Evolutionary conservation across 768 basidiomycete genomes (phyloP).

Genomic region (Boletus eberwhitei): DNA sequence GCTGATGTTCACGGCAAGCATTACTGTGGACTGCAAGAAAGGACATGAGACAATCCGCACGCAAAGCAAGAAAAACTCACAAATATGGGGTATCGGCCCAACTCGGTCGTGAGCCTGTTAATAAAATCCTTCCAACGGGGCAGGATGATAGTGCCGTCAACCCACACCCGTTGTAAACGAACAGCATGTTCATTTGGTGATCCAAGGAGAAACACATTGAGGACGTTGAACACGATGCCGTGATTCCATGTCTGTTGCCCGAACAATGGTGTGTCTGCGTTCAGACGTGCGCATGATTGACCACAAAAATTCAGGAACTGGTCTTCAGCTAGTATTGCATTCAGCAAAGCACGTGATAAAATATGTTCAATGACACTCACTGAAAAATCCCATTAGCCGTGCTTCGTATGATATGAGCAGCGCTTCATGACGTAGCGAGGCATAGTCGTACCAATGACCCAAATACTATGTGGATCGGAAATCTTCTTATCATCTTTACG

Average conservation of each 20-base stretch:
- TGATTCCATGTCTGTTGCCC: conserved; percentile 6
- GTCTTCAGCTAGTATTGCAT: conserved; percentile 4
- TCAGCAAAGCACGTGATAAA: not conserved
- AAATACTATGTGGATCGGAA: conserved; percentile 4
- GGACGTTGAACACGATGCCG: not conserved
- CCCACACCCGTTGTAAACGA: conserved; percentile 13
- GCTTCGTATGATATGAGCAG: conserved; percentile 4
- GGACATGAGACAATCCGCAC: not conserved
- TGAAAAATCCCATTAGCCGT: conserved; percentile 9
- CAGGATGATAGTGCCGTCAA: conserved; percentile 8
- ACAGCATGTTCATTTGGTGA: conserved; percentile 5
- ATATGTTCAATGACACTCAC: not conserved
- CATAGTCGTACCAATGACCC: conserved; percentile 8
- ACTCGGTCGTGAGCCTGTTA: conserved; percentile 2
- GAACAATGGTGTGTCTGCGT: conserved; percentile 8
- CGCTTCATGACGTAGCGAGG: not conserved
- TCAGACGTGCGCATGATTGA: conserved; percentile 10
- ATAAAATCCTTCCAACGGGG: conserved; percentile 14
- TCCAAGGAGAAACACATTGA: conserved; percentile 2
- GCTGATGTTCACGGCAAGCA: conserved; percentile 15
- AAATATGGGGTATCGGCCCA: conserved; percentile 10
- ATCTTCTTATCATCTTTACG: not conserved
- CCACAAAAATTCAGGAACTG: conserved; percentile 13
- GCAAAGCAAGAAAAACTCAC: not conserved
- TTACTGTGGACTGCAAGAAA: conserved; percentile 11